Evolutionary conservation across 2,329 filamentous ascomycete genomes (phyloP), one percentile per base, ranked within the genome.

Genomic region (Thermothelomyces thermophilus): DNA sequence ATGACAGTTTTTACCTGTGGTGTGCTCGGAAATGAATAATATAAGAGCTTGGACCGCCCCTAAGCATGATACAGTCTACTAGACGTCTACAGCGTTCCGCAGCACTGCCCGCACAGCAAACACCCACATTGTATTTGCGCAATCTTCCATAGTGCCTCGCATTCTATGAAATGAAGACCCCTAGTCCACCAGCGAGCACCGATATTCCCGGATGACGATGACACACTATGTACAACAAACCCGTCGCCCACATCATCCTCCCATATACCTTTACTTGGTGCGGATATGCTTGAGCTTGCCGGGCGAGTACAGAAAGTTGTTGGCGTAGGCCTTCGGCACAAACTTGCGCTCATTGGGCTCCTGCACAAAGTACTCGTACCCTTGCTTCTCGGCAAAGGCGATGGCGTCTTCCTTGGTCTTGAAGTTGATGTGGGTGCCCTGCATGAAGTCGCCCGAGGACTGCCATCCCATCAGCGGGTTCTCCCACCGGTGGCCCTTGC

Each of bases 401-500:
- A 98, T 91, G 58, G 93, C 93, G 61, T 95, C 91, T 67, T 97
- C 90, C 76, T 95, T 97, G 62, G 76, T 79, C 70, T 87, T 87
- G 79, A 98, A 98, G 69, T 84, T 84, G 62, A 98, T 71, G 66
- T 90, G 81, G 42, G 90, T 95, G 64, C 90, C 91, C 70, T 98
- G 90, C 89, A 98, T 93, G 66, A 82, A 82, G 70, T 98, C 93
- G 49, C 79, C 91, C 16, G 90, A 94, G 20, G 91, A 97, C 68
- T 96, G 90, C 94, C 94, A 98, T 54, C 93, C 93, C 82, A 98
- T 98, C 67, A 98, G 72, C 41, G 86, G 88, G 72, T 98, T 98
- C 75, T 98, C 93, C 94, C 93, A 98, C 62, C 93, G 82, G 71
- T 96, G 88, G 54, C 93, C 93, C 74, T 94, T 96, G 62, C 77